Evolutionary conservation across 2,329 filamentous ascomycete genomes (phyloP).

Genomic region (Coccinonectria pachysandricola): DNA sequence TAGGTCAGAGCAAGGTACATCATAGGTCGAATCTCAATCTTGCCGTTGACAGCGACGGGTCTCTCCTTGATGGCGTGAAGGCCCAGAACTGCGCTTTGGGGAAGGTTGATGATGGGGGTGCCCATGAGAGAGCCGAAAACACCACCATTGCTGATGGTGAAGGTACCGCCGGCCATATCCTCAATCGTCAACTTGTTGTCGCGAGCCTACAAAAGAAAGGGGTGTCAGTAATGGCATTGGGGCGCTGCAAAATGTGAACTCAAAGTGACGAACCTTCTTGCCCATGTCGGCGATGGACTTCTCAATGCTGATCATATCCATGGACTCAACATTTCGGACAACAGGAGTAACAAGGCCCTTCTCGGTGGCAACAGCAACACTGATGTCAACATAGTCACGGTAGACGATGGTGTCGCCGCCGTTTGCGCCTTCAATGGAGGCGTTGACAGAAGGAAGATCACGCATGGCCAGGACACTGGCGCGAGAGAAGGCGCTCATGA

Average conservation of each 20-base stretch:
- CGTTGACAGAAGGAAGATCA: constrained; percentile 89
- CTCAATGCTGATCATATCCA: constrained; percentile 86
- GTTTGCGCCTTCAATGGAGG: constrained; percentile 90
- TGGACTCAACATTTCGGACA: constrained; percentile 79
- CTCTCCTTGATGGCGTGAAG: constrained; percentile 96
- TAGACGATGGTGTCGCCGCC: constrained; percentile 97
- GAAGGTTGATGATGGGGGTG: constrained; percentile 96
- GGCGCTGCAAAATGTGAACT: no score
- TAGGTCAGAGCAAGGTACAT: constrained; percentile 99
- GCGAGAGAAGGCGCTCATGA: constrained; percentile 95
- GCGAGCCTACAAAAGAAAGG: constrained; percentile 51
- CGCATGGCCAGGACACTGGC: constrained; percentile 87
- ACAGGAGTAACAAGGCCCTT: constrained; percentile 96
- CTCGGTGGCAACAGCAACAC: constrained; percentile 91
- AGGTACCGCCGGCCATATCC: constrained; percentile 97
- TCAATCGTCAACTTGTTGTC: constrained; percentile 96
- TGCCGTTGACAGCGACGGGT: constrained; percentile 80
- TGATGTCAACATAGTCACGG: constrained; percentile 95
- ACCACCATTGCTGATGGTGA: constrained; percentile 95
- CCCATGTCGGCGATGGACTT: constrained; percentile 85
- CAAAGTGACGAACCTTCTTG: constrained; percentile 81
- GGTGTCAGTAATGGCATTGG: no score
- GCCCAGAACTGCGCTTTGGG: constrained; percentile 83
- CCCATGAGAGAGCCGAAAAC: constrained; percentile 97
- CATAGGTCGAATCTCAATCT: constrained; percentile 96